Conservation (phyloP, 2,329 filamentous ascomycete genomes). For the Pseudocercospora cruenta region DNA sequence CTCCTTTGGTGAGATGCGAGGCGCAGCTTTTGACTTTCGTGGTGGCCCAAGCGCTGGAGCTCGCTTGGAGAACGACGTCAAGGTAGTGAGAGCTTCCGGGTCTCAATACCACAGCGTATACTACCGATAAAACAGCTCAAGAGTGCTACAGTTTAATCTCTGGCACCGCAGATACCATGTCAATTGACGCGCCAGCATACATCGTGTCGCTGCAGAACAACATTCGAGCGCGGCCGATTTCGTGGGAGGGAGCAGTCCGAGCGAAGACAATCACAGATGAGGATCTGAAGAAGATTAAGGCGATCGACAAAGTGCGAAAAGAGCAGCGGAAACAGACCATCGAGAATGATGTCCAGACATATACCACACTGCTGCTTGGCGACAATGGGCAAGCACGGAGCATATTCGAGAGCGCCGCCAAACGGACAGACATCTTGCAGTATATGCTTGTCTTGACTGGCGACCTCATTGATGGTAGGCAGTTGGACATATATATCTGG, state of each 20-base stretch:
- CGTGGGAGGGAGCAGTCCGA: constrained; percentile 95
- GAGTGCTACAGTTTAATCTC: not conserved
- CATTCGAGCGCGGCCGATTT: constrained; percentile 92
- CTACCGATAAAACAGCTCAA: not conserved
- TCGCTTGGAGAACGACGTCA: not conserved
- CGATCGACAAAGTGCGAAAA: constrained; percentile 93
- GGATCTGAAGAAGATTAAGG: constrained; percentile 93
- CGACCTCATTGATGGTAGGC: constrained; percentile 80
- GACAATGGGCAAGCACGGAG: constrained; percentile 62
- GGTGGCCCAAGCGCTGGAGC: not conserved
- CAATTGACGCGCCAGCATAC: constrained; percentile 88
- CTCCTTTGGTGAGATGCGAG: not conserved
- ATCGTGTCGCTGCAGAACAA: constrained; percentile 90
- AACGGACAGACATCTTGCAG: constrained; percentile 88
- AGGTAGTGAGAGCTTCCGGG: not conserved
- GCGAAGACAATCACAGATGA: constrained; percentile 91
- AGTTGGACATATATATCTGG: not conserved
- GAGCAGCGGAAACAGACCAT: constrained; percentile 85
- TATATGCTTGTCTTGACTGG: constrained; percentile 89
- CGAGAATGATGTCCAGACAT: constrained; percentile 77
- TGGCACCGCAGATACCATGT: constrained; percentile 61
- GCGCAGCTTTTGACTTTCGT: not conserved
- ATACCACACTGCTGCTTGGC: constrained; percentile 79
- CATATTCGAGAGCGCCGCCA: constrained; percentile 82
- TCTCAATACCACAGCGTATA: not conserved